Evolutionary conservation across 495 filamentous ascomycete species (phyloP).

Genomic region (Penicillium atrosanguineum): DNA sequence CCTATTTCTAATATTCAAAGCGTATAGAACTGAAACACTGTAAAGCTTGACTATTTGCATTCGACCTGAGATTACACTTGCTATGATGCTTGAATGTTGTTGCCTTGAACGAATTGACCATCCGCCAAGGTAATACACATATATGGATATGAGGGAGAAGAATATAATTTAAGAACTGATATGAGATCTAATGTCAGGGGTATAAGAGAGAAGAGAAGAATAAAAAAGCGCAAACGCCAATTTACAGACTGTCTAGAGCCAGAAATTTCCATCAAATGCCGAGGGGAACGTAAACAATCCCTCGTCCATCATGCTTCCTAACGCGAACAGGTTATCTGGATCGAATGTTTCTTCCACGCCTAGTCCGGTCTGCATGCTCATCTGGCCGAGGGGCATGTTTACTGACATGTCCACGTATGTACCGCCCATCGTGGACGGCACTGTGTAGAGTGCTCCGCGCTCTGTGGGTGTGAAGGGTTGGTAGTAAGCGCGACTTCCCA

Average conservation of each 20-base stretch:
- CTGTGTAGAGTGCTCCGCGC: constrained; percentile 3
- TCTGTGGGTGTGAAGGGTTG: constrained; percentile 10
- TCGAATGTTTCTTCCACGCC: constrained; percentile 27
- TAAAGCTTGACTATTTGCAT: too few species aligned
- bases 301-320: constrained; percentile 40
- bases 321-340: constrained; percentile 29
- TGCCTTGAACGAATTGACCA: too few species aligned
- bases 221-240: background rate
- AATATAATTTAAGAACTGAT: too few species aligned
- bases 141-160: too few species aligned
- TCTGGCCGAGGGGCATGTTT: constrained; percentile 10
- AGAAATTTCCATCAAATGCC: constrained; percentile 24
- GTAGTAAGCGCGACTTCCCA: constrained; percentile 11
- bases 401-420: constrained; percentile 16
- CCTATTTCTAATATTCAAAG: too few species aligned
- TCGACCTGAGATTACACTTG: too few species aligned
- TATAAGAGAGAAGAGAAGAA: background rate
- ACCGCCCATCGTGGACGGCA: background rate
- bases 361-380: constrained; percentile 29
- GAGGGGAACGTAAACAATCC: constrained; percentile 36
- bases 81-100: too few species aligned
- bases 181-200: background rate
- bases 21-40: too few species aligned
- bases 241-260: constrained; percentile 6
- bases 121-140: too few species aligned